Base-by-base conservation (phyloP, 176 grass and related monocot species). In the Zizania latifolia region DNA sequence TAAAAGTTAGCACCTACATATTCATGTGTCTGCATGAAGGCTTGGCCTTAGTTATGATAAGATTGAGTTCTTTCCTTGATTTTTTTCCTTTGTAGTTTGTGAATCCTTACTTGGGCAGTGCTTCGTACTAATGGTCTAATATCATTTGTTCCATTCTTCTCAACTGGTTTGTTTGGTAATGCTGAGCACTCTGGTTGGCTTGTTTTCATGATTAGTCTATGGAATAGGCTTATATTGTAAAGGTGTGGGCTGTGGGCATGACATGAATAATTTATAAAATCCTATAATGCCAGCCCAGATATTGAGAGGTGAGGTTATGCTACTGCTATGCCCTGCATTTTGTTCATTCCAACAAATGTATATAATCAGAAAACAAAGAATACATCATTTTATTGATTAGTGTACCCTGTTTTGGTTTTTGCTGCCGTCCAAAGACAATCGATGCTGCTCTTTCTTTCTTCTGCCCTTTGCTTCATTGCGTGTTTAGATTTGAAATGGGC, bases 31-130 rank as follows among this genome's bases (percentile, higher is more conserved):
- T 73, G 68, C 53, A 34, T 66, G 58, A 46, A 69, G 71, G 64
- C 65, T 3, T 61, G 50, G 53, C 69, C 69, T 79, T 53, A 53
- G 48, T 22, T 83, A 13, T 83, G 69, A 75, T 88, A 80, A 31
- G 10, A 71, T 83, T 17, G 59, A 83, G 77, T 83, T 67, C 1
- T 65, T 84, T 53, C 34, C 77, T 41, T 54, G 12, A 53, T 67
- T 66, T 56, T 89, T 72, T 46, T 53, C 63, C 26, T 48, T 78
- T 78, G 32, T 87, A 89, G 87, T 57, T 81, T 90, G 67, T 84
- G 74, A 87, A 82, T 90, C 59, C 67, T 62, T 90, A 36, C 22
- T 37, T 78, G 46, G 39, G 67, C 83, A 64, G 31, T 86, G 76
- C 46, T 80, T 77, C 9, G 1, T 66, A 33, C 65, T 72, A 22